Base-by-base conservation (phyloP, 2,329 filamentous ascomycete genomes). In the Sordariomycetes sp. region DNA sequence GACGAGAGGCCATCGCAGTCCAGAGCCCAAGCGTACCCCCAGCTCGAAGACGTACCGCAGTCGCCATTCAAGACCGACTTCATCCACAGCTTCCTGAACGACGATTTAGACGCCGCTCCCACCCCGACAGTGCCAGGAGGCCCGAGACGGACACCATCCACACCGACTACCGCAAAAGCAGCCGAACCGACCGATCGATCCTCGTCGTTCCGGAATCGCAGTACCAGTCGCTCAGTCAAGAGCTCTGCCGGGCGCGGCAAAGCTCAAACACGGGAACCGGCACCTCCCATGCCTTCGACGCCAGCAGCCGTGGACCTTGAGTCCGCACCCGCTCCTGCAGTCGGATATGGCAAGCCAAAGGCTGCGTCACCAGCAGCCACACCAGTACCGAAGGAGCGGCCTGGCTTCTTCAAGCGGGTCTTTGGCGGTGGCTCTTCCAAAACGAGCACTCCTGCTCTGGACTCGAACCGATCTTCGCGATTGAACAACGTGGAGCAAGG, bases 341-440 rank as follows among this genome's bases (percentile, higher is more conserved):
- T 77, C 32, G 70, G 72, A 30, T 78, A 77, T 45, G 70, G 69
- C 42, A 77, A 77, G 53, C 53, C 66, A 24, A 76, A 75, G 46
- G 68, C 70, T 42, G 68, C 71, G 27, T 62, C 64, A 21, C 35
- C 55, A 40, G 55, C 24, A 53, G 40, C 62, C 50, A 42, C 62
- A 50, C 41, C 63, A 56, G 44, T 64, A 46, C 59, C 66, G 34
- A 85, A 82, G 51, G 80, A 86, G 49, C 77, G 79, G 37, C 84
- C 75, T 8, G 88, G 92, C 15, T 96, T 98, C 64, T 96, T 96
- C 64, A 79, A 86, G 47, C 78, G 90, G 42, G 84, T 96, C 25
- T 96, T 96, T 63, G 85, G 82, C 25, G 58, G 39, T 33, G 34
- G 67, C 29, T 82, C 80, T 8, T 83, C 72, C 51, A 71, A 60